Percentiles rank a stretch among this genome's conserved stretches.
phyloP scores from a whole-genome alignment of 768 basidiomycete genomes.

The Tricholoma hemisulphureum region DNA sequence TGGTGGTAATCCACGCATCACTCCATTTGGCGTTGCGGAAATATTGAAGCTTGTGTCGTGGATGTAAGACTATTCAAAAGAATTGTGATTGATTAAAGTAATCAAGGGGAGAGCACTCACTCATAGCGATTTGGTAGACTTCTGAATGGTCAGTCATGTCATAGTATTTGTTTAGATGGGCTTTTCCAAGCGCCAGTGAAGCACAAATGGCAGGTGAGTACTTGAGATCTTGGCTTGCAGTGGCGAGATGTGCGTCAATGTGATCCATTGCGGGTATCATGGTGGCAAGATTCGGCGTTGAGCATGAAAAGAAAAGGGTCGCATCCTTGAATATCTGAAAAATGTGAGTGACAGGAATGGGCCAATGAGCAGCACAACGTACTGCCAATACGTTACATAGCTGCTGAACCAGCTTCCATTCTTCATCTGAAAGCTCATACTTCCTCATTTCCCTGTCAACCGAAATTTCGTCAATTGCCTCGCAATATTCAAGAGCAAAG shows the following conservation, averaged over 20 bases:
- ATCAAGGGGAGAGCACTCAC: background rate
- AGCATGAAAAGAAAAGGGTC: background rate
- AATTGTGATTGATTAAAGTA: background rate
- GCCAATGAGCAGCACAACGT: background rate
- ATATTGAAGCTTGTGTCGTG: conserved; percentile 1
- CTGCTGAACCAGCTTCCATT: too few species aligned
- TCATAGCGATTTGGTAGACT: conserved; percentile 1
- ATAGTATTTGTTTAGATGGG: background rate
- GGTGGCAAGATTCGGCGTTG: background rate
- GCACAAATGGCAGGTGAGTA: background rate
- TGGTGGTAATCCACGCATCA: too few species aligned
- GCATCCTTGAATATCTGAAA: conserved; percentile 26
- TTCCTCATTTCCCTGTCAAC: background rate
- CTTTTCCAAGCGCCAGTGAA: background rate
- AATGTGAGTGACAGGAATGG: background rate
- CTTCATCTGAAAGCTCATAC: background rate
- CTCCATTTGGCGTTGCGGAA: background rate
- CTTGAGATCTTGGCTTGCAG: conserved; percentile 1
- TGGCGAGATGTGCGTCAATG: too few species aligned
- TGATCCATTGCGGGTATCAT: too few species aligned
- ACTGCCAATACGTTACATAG: conserved; percentile 1
- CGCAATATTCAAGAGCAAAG: background rate
- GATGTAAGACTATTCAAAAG: background rate
- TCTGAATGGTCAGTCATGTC: too few species aligned
- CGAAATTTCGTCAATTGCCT: background rate